Percentiles rank a stretch among this genome's conserved stretches.
phyloP scores from a whole-genome alignment of 768 basidiomycete species.

The Hericium coralloides region DNA sequence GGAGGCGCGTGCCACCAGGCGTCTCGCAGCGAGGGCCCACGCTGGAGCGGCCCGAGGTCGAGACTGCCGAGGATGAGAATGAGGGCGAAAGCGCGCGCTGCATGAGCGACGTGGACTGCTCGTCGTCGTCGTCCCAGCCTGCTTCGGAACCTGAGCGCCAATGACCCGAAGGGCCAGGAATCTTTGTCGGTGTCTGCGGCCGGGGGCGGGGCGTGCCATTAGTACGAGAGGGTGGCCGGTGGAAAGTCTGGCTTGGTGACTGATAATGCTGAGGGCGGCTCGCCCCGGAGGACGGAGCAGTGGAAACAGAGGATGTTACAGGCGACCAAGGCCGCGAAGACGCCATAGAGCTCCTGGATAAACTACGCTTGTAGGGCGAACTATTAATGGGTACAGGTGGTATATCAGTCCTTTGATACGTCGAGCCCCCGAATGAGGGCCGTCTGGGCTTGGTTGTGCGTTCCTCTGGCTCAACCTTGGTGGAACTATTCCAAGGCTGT shows the following conservation, averaged over 20 bases:
- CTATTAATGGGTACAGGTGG: background rate
- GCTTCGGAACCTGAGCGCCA: conserved; percentile 38
- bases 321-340: conserved; percentile 16
- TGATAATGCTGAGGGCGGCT: conserved; percentile 33
- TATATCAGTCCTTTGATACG: conserved; percentile 7
- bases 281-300: conserved; percentile 22
- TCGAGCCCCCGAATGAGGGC: conserved; percentile 38
- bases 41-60: background rate
- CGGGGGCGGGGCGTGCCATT: conserved; percentile 53
- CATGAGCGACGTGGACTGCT: conserved; percentile 33
- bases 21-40: conserved; percentile 23
- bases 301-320: conserved; percentile 12
- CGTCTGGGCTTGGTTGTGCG: conserved; percentile 38
- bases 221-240: conserved; percentile 43
- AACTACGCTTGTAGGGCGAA: conserved; percentile 11
- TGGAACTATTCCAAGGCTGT: conserved; percentile 73
- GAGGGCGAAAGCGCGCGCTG: conserved; percentile 62
- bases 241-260: conserved; percentile 32
- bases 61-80: conserved; percentile 21
- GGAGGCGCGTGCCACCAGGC: conserved; percentile 33
- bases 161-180: conserved; percentile 50
- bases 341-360: conserved; percentile 14
- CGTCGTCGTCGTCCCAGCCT: conserved; percentile 38
- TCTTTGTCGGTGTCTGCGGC: conserved; percentile 72
- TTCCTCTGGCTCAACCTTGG: conserved; percentile 56